These are phyloP conservation scores for Cladosporium cucumerinum DNA, from an alignment of 2,329 filamentous ascomycete species.

Conservation along the genomic window DNA sequence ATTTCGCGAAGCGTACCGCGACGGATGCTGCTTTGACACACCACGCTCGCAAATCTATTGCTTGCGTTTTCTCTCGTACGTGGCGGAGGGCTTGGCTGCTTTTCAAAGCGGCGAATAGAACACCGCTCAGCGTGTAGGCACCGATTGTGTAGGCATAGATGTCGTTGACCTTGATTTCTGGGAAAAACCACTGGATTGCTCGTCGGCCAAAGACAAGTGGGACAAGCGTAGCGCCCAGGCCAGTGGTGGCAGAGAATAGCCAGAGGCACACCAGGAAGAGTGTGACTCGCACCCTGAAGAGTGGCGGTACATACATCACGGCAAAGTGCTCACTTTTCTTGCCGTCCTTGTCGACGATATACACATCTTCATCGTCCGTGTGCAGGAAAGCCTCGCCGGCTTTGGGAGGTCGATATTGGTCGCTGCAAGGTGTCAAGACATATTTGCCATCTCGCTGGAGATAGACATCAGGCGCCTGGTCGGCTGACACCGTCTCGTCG, in stretches of 20 bases:
- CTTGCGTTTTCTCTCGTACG: conserved; percentile 21
- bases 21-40: conserved; percentile 23
- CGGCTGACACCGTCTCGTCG: conserved; percentile 28
- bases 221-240: conserved; percentile 78
- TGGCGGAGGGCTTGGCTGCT: conserved; percentile 18
- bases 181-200: conserved; percentile 71
- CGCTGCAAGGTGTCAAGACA: conserved; percentile 88
- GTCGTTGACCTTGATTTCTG: conserved; percentile 79
- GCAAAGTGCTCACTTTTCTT: conserved; percentile 45
- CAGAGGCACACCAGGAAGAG: conserved; percentile 87
- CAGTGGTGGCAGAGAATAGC: conserved; percentile 86
- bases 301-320: conserved; percentile 72
- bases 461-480: conserved; percentile 9
- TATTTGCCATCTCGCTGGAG: conserved; percentile 68
- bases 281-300: conserved; percentile 75
- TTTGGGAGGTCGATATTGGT: conserved; percentile 91
- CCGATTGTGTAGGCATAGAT: conserved; percentile 95
- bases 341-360: conserved; percentile 32
- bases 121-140: conserved; percentile 71
- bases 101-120: conserved; percentile 54
- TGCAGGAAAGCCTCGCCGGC: conserved; percentile 76
- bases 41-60: conserved; percentile 26
- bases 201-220: conserved; percentile 81
- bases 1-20: conserved; percentile 41
- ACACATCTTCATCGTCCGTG: conserved; percentile 61